These are phyloP conservation scores for Umbelopsis sp. DNA, from an alignment of 371 early-diverging fungal species.

Conservation along the genomic window DNA sequence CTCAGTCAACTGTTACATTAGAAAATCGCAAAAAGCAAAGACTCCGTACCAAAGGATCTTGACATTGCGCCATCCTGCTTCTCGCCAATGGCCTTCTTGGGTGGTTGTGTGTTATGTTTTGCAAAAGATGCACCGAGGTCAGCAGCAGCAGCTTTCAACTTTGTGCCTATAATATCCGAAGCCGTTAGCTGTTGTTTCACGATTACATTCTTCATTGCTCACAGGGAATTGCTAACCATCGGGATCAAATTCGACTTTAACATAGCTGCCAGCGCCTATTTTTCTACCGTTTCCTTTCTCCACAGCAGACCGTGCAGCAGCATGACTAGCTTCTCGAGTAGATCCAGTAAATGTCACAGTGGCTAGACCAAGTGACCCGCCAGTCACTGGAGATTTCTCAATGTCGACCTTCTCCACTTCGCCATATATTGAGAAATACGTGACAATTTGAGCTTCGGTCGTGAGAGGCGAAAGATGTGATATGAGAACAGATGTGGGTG, in stretches of 20 bases:
- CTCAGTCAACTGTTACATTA: background rate
- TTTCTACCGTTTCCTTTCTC: slow-evolving; percentile 61
- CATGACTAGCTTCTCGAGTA: slow-evolving; percentile 29
- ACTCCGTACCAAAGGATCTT: background rate
- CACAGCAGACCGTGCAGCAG: slow-evolving; percentile 52
- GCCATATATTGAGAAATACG: slow-evolving; percentile 60
- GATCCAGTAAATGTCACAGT: slow-evolving; percentile 52
- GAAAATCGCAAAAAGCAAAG: background rate
- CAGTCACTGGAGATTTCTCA: slow-evolving; percentile 56
- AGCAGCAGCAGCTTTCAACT: slow-evolving; percentile 28
- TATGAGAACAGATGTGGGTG: slow-evolving; percentile 37
- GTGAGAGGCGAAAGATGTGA: slow-evolving; percentile 47
- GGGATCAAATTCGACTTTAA: slow-evolving; percentile 68
- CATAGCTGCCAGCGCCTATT: slow-evolving; percentile 53
- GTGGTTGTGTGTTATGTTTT: background rate
- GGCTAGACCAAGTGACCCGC: slow-evolving; percentile 59
- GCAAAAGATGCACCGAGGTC: slow-evolving; percentile 16
- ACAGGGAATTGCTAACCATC: slow-evolving; percentile 36
- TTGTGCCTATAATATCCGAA: slow-evolving; percentile 23
- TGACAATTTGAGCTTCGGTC: slow-evolving; percentile 48
- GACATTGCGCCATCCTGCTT: background rate
- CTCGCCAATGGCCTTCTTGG: background rate
- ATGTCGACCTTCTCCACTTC: slow-evolving; percentile 53
- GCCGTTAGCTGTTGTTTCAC: background rate
- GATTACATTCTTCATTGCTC: background rate